A percentile compares a stretch with the other conserved stretches of the same genome.
phyloP scores from a whole-genome alignment of 257 asterid species.

The Lantana camara region DNA sequence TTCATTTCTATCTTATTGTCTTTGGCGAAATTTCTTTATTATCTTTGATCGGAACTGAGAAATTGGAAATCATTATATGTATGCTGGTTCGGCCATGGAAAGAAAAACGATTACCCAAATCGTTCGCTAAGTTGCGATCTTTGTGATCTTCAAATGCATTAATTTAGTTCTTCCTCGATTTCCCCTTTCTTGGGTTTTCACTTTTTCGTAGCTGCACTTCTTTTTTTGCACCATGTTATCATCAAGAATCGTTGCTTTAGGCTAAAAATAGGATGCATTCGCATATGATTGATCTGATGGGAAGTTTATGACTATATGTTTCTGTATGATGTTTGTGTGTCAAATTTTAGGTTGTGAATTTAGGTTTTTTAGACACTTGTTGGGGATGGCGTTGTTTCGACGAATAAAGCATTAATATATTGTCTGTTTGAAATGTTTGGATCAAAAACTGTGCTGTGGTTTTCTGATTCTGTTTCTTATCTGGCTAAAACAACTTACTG shows the following conservation, averaged over 20 bases:
- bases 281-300: not conserved
- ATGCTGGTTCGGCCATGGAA: not conserved
- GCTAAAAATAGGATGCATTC: not conserved
- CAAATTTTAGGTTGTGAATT: not conserved
- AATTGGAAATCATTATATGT: constrained; percentile 14
- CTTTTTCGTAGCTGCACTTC: not conserved
- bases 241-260: not conserved
- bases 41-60: constrained; percentile 5
- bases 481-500: not conserved
- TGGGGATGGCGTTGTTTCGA: not conserved
- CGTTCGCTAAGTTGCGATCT: too few species aligned
- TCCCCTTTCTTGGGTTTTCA: constrained; percentile 14
- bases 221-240: not conserved
- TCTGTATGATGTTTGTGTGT: not conserved
- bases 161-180: too few species aligned
- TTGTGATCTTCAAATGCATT: not conserved
- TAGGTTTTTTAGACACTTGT: not conserved
- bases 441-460: constrained; percentile 17
- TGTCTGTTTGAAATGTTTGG: constrained; percentile 7
- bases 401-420: not conserved
- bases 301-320: not conserved
- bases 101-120: not conserved
- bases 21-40: not conserved
- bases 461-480: not conserved
- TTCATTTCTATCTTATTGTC: not conserved